These are phyloP conservation scores for Cladosporium austrohemisphaericum DNA, from an alignment of 2,329 filamentous ascomycete genomes.

Conservation along the genomic window DNA sequence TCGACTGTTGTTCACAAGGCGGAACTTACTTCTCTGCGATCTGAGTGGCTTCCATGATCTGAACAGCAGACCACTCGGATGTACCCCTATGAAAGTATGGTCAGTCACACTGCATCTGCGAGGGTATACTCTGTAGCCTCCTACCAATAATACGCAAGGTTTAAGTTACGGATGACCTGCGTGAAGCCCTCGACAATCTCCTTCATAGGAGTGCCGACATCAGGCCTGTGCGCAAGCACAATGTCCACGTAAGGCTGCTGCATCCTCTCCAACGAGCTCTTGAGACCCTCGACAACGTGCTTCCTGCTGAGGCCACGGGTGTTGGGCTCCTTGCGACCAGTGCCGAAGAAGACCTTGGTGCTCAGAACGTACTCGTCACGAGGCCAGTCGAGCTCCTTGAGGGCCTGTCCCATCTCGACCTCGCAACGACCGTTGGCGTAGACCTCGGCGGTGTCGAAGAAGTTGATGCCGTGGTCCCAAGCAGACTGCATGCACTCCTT, in stretches of 20 bases:
- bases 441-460: conserved; percentile 47
- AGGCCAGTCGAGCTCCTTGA: conserved; percentile 49
- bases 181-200: conserved; percentile 57
- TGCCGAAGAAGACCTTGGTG: conserved; percentile 51
- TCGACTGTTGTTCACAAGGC: not conserved
- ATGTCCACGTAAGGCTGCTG: conserved; percentile 65
- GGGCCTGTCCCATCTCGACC: conserved; percentile 51
- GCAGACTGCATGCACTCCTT: conserved; percentile 50
- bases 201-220: conserved; percentile 45
- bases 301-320: conserved; percentile 49
- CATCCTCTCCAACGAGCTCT: conserved; percentile 56
- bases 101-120: too few relatives aligned
- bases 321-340: conserved; percentile 55
- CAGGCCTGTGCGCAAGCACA: conserved; percentile 60
- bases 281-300: conserved; percentile 56
- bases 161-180: conserved; percentile 51
- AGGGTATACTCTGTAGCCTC: too few relatives aligned
- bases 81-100: too few relatives aligned
- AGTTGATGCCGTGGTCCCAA: conserved; percentile 50
- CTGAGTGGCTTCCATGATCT: conserved; percentile 57
- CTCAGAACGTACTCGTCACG: conserved; percentile 44
- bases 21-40: conserved; percentile 44
- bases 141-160: conserved; percentile 62
- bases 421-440: conserved; percentile 61
- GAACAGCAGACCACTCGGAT: conserved; percentile 56